Percentiles rank a stretch among this genome's conserved stretches.
Conservation (phyloP, 768 basidiomycete genomes). For the Rickenella mellea region DNA sequence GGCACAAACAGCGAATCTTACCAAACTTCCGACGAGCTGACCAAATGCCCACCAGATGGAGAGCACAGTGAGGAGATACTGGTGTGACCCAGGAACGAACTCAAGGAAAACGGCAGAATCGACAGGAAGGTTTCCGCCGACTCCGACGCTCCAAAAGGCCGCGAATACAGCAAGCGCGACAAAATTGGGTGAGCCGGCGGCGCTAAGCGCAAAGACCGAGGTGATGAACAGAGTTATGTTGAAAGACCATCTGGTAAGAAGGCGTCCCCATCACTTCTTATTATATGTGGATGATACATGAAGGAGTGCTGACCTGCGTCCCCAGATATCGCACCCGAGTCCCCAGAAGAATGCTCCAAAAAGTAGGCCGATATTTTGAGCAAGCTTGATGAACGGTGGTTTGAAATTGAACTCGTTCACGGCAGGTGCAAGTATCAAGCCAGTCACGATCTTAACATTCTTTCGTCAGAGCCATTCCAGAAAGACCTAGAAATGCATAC, state of each 20-base stretch:
- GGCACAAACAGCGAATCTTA: constrained; percentile 10
- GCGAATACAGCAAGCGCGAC: constrained; percentile 41
- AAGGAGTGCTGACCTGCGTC: constrained; percentile 35
- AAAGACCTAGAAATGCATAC: constrained; percentile 30
- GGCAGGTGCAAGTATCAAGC: constrained; percentile 55
- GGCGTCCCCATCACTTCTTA: not conserved
- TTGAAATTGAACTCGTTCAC: constrained; percentile 55
- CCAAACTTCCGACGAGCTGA: constrained; percentile 50
- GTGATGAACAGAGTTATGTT: constrained; percentile 64
- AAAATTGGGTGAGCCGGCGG: constrained; percentile 49
- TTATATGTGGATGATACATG: too few species aligned
- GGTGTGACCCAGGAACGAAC: constrained; percentile 62
- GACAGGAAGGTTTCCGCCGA: constrained; percentile 67
- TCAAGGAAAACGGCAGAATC: constrained; percentile 76
- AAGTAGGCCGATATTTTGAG: constrained; percentile 63
- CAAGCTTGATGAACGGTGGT: constrained; percentile 56
- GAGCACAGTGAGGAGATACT: constrained; percentile 65
- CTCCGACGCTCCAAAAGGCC: constrained; percentile 55
- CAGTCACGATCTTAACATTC: constrained; percentile 44
- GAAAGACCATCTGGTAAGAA: constrained; percentile 42
- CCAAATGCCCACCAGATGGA: constrained; percentile 79
- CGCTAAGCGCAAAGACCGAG: constrained; percentile 54
- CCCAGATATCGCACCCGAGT: constrained; percentile 61
- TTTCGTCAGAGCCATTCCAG: not conserved
- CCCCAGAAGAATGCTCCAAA: constrained; percentile 67